Evolutionary conservation across 345 rosid genomes (phyloP), one percentile per base, ranked within the genome.

Genomic region (Corchorus capsularis): DNA sequence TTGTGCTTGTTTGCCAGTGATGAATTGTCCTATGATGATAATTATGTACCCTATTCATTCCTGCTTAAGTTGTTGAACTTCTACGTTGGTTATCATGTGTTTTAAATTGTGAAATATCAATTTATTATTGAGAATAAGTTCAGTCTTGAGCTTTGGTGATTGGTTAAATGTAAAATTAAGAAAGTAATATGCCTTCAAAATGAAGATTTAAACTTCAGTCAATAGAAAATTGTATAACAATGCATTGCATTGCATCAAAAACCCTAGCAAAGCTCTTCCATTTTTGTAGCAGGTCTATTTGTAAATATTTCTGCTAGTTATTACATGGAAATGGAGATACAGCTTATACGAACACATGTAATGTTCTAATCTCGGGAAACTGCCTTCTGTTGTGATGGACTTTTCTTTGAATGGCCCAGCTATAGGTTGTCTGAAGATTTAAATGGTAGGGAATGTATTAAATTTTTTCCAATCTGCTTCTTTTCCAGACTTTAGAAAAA

Each of bases 401-500:
- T 74, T 63, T 37, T 46, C 37, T 81, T 32, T 60, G 2, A 67
- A 7, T 59, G 41, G 64, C 49, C 60, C 45, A 9, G 69, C n/a
- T 45, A 46, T 47, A 65, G 22, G 57, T 39, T 35, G 35, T 15
- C 19, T 46, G 22, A 59, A 32, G 35, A 37, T 46, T n/a, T 67
- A 32, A 8, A 3, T 20, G 19, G 19, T 20, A 56, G 8, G 6
- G 13, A 7, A 50, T 49, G 61, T 52, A 35, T 35, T 70, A 6
- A 11, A 35, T 10, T 34, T n/a, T 70, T 53, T 35, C 12, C 34
- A 2, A 12, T 27, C 46, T 75, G 76, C 66, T 73, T 81, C 71
- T 50, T 76, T 62, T 80, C 74, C 91, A 96, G 99, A 83, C 86
- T 80, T 89, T 96, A 75, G 94, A 89, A 20, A 86, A 84, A 80